Conservation (phyloP, 805 yeast genomes). For the Saccharomycopsis sp. region DNA sequence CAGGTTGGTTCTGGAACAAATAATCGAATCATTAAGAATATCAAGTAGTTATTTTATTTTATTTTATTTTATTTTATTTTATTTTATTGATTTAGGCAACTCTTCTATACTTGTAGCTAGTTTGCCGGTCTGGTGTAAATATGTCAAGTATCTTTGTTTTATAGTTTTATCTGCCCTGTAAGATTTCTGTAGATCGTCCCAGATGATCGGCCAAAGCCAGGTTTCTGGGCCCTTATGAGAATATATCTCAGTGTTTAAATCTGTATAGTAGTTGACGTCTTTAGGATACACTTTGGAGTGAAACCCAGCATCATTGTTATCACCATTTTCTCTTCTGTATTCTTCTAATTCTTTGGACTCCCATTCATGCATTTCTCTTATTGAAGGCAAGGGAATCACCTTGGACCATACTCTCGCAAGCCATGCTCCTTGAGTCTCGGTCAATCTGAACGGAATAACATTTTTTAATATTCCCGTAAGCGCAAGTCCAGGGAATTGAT, state of each 20-base stretch:
- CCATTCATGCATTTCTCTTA: not conserved
- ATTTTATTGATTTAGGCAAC: not conserved
- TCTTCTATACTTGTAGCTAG: not conserved
- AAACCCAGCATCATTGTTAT: not conserved
- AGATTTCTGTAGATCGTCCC: not conserved
- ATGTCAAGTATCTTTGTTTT: not conserved
- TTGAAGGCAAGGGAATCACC: not conserved
- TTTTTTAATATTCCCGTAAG: slow-evolving; percentile 56
- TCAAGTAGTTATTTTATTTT: not conserved
- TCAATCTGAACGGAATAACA: slow-evolving; percentile 53
- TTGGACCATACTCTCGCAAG: slow-evolving; percentile 45
- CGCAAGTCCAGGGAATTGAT: slow-evolving; percentile 55
- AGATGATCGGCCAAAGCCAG: not conserved
- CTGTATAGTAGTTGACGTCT: not conserved
- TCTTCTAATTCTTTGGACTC: not conserved
- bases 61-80: too few relatives aligned
- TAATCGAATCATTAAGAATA: not conserved
- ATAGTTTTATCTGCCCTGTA: not conserved
- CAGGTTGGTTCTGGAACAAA: slow-evolving; percentile 21
- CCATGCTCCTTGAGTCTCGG: slow-evolving; percentile 59
- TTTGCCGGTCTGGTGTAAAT: not conserved
- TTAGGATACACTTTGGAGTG: not conserved
- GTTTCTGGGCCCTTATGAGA: not conserved
- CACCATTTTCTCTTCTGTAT: not conserved
- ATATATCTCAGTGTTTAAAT: not conserved